Evolutionary conservation across 2,329 filamentous ascomycete genomes (phyloP).

Genomic region (Apiospora rasikravindrae): DNA sequence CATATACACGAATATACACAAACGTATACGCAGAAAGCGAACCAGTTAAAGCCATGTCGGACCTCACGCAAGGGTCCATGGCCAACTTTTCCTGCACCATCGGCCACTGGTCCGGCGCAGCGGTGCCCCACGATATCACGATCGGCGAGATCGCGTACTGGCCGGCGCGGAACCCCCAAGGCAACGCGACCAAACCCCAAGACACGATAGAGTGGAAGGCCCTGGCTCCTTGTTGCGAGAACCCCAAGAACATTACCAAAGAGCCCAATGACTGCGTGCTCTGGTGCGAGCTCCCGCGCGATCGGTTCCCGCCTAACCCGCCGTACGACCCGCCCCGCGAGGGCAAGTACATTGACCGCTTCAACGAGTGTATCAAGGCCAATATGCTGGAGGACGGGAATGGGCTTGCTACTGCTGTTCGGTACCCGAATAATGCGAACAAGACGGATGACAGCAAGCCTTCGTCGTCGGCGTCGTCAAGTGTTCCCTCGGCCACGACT

Average conservation of each 20-base stretch:
- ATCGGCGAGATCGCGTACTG: neutral
- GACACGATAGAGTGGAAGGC: neutral
- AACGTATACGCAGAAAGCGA: neutral
- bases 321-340: neutral
- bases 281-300: constrained; percentile 5
- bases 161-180: neutral
- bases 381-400: neutral
- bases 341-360: neutral
- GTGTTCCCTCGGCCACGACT: neutral
- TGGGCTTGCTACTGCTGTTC: neutral
- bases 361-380: neutral
- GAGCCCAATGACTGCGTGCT: neutral
- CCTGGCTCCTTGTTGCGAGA: neutral
- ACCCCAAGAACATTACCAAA: neutral
- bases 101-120: neutral
- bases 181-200: neutral
- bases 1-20: neutral
- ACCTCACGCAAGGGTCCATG: neutral
- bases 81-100: neutral
- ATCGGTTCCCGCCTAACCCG: neutral
- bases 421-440: neutral
- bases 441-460: neutral
- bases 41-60: neutral
- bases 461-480: neutral
- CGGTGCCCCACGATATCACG: neutral